Conservation (phyloP, 78 protist genomes). For the Speleostelium caveatum region DNA sequence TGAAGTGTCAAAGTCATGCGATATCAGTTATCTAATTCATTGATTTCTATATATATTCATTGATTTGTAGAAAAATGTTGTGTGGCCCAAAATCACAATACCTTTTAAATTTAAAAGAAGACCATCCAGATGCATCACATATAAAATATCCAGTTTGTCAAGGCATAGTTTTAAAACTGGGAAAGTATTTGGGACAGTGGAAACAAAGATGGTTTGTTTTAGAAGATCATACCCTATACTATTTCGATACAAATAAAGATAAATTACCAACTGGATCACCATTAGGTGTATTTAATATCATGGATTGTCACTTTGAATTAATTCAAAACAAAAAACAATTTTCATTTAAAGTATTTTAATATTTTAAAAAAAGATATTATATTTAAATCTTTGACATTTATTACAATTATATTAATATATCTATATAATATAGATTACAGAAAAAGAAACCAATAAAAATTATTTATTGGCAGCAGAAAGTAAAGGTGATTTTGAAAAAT, state of each 20-base stretch:
- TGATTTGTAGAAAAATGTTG: too few species aligned
- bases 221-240: background rate
- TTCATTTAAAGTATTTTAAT: background rate
- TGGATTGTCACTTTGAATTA: slow-evolving; percentile 1
- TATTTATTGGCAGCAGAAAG: background rate
- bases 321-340: background rate
- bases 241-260: slow-evolving; percentile 6
- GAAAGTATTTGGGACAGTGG: slow-evolving; percentile 19
- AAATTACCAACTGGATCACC: slow-evolving; percentile 6
- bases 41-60: too few species aligned
- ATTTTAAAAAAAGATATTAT: background rate
- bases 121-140: too few species aligned
- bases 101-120: too few species aligned
- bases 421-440: background rate
- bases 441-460: background rate
- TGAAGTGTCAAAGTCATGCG: too few species aligned
- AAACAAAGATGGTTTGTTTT: slow-evolving; percentile 4
- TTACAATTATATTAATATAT: background rate
- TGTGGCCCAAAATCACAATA: too few species aligned
- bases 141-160: background rate
- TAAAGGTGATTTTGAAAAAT: background rate
- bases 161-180: background rate
- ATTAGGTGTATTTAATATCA: slow-evolving; percentile 13
- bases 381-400: too few species aligned
- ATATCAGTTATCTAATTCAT: too few species aligned